Base-by-base conservation (phyloP, 371 early-diverging fungal species). In the Mortierella sp. region DNA sequence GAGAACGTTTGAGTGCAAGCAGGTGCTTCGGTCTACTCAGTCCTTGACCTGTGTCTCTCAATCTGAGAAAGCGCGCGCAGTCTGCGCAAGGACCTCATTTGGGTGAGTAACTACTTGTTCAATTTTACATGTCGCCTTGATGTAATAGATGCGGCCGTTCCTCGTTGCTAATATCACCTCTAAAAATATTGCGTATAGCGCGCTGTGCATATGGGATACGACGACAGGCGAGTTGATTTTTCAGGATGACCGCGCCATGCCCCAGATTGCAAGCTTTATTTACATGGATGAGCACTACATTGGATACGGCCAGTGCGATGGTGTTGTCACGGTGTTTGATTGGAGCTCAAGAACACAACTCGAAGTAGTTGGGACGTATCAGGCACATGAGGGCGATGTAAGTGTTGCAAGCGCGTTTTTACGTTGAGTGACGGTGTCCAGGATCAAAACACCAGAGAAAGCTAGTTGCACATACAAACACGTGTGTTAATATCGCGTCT, bases 301-400 rank as follows among this genome's bases (percentile, higher is more conserved):
- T 14, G 85, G 81, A 70, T 84, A 84, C n/a, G 85, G 85, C 26
- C 79, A 81, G 28, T 71, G 76, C 50, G 85, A 84, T 34, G 85
- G 85, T 3, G 55, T 72, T 11, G 81, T 84, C 19, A 84, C 85
- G 7, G 77, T 84, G 3, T 84, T 84, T 79, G 85, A 84, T 54
- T 84, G 85, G 85, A 81, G 79, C 28, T 84, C 85, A 5, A 75
- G 85, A 48, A 79, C 70, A 6, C 47, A 71, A 10, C 77, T 84
- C 26, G 57, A 81, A 24, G 70, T 84, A 24, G 81, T 76, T n/a
- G 85, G 85, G 4, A 78, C 72, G 4, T 80, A 84, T 63, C 81
- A 84, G 38, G 85, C 79, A 28, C 85, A 84, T 44, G 77, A 78
- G 34, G 85, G 85, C 65, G 85, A 84, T 74, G 85, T 84, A 84